phyloP scores from a whole-genome alignment of 2,329 filamentous ascomycete genomes.

The Botryotinia calthae region DNA sequence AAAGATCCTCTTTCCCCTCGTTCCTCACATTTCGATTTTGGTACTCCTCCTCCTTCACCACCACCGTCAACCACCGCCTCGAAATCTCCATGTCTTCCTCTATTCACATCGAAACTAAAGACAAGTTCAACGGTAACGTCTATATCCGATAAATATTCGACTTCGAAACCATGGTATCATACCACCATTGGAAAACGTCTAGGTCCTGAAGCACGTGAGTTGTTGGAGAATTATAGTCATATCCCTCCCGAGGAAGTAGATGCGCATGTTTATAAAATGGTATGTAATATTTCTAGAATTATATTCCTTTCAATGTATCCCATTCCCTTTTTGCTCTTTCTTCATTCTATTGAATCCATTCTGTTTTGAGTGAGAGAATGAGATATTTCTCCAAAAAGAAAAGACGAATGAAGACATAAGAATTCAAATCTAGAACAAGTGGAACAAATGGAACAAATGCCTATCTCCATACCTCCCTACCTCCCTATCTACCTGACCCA shows the following conservation, averaged over 20 bases:
- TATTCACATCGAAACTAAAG: background rate
- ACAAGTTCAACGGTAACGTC: background rate
- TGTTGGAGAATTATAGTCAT: constrained; percentile 28
- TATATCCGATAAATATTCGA: constrained; percentile 7
- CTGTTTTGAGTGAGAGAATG: background rate
- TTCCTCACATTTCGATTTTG: constrained; percentile 1
- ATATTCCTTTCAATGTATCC: background rate
- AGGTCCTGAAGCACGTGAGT: constrained; percentile 21
- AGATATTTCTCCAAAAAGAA: background rate
- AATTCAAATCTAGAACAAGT: background rate
- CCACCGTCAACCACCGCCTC: background rate
- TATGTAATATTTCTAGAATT: constrained; percentile 4
- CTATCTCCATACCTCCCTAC: background rate
- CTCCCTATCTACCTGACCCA: background rate
- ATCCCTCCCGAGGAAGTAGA: constrained; percentile 25
- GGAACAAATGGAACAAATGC: background rate
- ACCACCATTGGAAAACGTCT: constrained; percentile 5
- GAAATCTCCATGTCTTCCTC: background rate
- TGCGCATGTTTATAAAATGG: constrained; percentile 27
- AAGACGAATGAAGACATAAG: background rate
- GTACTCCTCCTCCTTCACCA: constrained; percentile 1
- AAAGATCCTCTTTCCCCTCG: background rate
- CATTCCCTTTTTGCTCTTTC: background rate
- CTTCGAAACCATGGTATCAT: constrained; percentile 16
- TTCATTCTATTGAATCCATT: background rate